A percentile compares a stretch with the other conserved stretches of the same genome.
Conservation (phyloP, 257 asterid species). For the Parsonsia alboflavescens region DNA sequence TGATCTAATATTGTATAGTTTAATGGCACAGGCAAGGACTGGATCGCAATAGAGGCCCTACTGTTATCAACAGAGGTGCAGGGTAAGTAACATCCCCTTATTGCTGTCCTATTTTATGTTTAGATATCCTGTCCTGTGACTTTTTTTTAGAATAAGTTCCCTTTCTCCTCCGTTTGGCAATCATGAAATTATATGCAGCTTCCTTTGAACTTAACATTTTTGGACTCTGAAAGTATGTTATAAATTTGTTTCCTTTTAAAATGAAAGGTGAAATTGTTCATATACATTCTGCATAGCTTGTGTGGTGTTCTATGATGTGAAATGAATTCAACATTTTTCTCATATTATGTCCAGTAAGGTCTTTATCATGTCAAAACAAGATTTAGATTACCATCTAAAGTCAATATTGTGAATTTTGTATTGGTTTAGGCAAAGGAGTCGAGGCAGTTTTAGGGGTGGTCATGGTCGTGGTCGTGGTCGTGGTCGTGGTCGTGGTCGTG, state of each 20-base stretch:
- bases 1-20: background rate
- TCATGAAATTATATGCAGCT: background rate
- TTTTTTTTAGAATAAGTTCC: background rate
- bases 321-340: background rate
- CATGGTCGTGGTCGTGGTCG: constrained; percentile 30
- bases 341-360: background rate
- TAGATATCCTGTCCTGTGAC: background rate
- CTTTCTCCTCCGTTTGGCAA: background rate
- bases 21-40: constrained; percentile 46
- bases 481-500: constrained; percentile 31
- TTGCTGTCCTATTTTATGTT: background rate
- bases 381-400: background rate
- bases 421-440: constrained; percentile 40
- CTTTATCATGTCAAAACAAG: background rate
- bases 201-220: background rate
- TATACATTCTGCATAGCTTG: background rate
- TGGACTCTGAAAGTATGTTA: too few relatives aligned
- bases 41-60: constrained; percentile 39
- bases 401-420: background rate
- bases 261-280: background rate
- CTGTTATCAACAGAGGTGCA: constrained; percentile 34
- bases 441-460: constrained; percentile 46
- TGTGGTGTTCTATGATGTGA: background rate
- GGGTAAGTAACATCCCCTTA: constrained; percentile 33
- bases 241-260: background rate